These are phyloP conservation scores for Phyllosticta citrichinensis DNA, from an alignment of 2,329 filamentous ascomycete genomes.

Conservation along the genomic window DNA sequence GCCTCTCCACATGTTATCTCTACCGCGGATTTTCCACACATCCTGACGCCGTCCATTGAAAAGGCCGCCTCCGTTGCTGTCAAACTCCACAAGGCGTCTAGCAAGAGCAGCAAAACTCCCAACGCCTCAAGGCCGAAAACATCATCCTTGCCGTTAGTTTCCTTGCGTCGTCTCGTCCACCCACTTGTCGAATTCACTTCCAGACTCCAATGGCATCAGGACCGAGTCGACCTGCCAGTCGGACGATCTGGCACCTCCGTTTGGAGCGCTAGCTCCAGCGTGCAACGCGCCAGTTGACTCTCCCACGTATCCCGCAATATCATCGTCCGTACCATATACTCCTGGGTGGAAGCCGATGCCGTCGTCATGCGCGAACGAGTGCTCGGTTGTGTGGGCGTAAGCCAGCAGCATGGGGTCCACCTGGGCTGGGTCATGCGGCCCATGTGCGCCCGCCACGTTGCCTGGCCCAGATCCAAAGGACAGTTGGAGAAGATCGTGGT, in stretches of 20 bases:
- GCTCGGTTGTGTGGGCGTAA: slow-evolving; percentile 8
- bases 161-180: slow-evolving; percentile 20
- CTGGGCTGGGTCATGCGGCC: slow-evolving; percentile 21
- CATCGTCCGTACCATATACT: background rate
- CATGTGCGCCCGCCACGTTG: background rate
- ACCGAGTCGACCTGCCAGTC: slow-evolving; percentile 29
- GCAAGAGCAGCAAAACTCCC: background rate
- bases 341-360: background rate
- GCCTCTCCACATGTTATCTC: background rate
- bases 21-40: background rate
- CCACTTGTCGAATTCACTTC: slow-evolving; percentile 39
- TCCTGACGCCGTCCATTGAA: background rate
- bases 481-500: slow-evolving; percentile 27
- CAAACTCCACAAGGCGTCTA: background rate
- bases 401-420: slow-evolving; percentile 34
- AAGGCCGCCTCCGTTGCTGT: background rate
- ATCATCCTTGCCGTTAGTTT: background rate
- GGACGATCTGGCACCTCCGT: slow-evolving; percentile 8
- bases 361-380: background rate
- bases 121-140: background rate
- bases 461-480: slow-evolving; percentile 10
- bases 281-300: slow-evolving; percentile 3
- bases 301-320: background rate
- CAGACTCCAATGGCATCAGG: slow-evolving; percentile 28
- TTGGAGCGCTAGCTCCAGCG: background rate